Base-by-base conservation (phyloP, 176 grass and related monocot species). In the Musa acuminata region DNA sequence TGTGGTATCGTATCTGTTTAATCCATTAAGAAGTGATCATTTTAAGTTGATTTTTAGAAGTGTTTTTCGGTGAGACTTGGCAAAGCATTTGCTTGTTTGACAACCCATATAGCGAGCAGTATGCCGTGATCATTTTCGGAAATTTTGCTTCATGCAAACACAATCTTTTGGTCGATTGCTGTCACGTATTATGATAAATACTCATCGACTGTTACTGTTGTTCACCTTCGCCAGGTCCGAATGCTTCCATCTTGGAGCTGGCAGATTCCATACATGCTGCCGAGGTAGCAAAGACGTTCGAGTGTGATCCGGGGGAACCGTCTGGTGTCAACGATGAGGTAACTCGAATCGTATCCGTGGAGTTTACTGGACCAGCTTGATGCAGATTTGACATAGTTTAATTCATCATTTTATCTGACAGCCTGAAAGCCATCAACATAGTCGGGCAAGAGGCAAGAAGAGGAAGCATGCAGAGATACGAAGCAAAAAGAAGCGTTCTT, bases 391-490 rank as follows among this genome's bases (percentile, higher is more conserved):
- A 3, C 29, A 29, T 29, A 3, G 2, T 29, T 29, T 29, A 2
- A 29, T 29, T 29, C 29, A 29, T 29, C 29, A 2, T 27, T 26
- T 55, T n/a, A 24, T 73, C 21, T 59, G 52, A 12, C 51, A 35
- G 21, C 27, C 17, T 5, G 21, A 75, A 48, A 75, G 24, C 3
- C 24, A 12, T 72, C 19, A 24, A 67, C 2, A 55, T 12, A 21
- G 43, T 20, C 51, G 43, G 23, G 53, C 60, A 72, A 35, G 29
- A 51, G 23, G 12, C 20, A 67, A 53, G 77, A 87, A 82, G 74
- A 91, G 81, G 69, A 76, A 49, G 24, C 66, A 26, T 78, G 70
- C 66, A 57, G 62, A 79, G 54, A 78, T 54, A 65, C 20, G 66
- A 35, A 73, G 75, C 11, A 62, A 71, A 77, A 87, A 19, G 74